Percentiles rank a stretch among this genome's conserved stretches.
Conservation (phyloP, 225 moss, liverwort and hornwort species). For the Pleurozium schreberi region DNA sequence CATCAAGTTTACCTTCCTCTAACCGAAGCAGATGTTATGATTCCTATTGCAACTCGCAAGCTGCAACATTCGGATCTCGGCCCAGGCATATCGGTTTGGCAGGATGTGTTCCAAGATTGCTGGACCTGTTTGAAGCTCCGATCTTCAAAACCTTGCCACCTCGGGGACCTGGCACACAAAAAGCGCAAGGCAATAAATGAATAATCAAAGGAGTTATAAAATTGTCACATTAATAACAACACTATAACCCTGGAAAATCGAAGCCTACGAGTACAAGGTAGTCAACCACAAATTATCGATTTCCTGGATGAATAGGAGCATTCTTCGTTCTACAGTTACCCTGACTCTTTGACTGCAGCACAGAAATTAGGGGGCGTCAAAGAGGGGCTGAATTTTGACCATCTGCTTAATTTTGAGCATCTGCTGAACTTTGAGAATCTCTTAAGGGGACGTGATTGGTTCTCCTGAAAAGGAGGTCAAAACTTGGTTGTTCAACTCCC, state of each 20-base stretch:
- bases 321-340: neutral
- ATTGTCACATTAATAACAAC: neutral
- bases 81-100: neutral
- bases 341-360: neutral
- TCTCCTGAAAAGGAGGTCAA: neutral
- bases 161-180: conserved; percentile 15
- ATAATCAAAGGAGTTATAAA: neutral
- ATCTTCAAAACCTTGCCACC: conserved; percentile 54
- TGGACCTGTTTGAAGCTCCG: conserved; percentile 20
- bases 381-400: neutral
- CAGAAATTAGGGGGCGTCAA: neutral
- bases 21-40: conserved; percentile 36
- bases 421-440: neutral
- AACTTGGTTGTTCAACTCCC: neutral
- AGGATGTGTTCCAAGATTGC: conserved; percentile 5
- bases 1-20: conserved; percentile 33
- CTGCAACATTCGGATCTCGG: neutral
- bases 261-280: neutral
- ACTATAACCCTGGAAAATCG: neutral
- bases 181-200: neutral
- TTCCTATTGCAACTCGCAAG: conserved; percentile 32
- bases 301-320: neutral
- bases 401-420: neutral
- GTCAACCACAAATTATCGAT: neutral
- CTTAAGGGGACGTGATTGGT: neutral